Evolutionary conservation across 768 basidiomycete genomes (phyloP), one percentile per base, ranked within the genome.

Genomic region (Leccinum olivaceopallidum): DNA sequence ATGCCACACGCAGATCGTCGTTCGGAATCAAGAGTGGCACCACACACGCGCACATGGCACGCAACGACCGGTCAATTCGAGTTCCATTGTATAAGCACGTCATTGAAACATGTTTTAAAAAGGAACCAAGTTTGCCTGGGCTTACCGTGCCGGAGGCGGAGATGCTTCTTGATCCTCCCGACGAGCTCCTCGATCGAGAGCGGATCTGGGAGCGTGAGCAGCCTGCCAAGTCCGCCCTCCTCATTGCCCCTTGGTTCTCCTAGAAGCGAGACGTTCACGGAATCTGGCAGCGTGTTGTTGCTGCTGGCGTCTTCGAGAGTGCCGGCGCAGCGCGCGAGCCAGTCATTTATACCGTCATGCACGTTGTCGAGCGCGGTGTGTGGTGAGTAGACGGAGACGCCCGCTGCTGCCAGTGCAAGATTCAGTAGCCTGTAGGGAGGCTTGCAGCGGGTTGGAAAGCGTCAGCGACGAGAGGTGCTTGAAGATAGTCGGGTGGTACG

Each of bases 291-390:
- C n/a, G n/a, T 20, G 44, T 20, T 12, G 44, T 20, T 10, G 8
- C n/a, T 18, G 47, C 67, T 71, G 18, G 63, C 74, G 20, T 67
- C 57, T 30, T 68, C 69, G 6, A 66, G 63, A 53, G 74, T 76
- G 62, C 84, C 74, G 36, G 83, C 71, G 37, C 81, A 84, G 71
- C 77, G 69, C 2, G 85, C 90, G 16, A 95, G 82, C 91, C 92
- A 97, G 75, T 95, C 94, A 69, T 96, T 97, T 56, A 96, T 84
- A 0, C 96, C 95, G 6, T 84, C 90, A 66, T 83, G 81, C 2
- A 91, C 86, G n/a, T 81, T 81, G 75, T 98, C 96, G 18, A 97
- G 81, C 0, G 93, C 85, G 0, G 91, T 93, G 75, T 98, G 96
- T 3, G 96, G 94, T 44, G 83, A 83, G 76, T 91, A 96, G 5